phyloP scores from a whole-genome alignment of 495 filamentous ascomycete genomes.

The Polyplosphaeria fusca region DNA sequence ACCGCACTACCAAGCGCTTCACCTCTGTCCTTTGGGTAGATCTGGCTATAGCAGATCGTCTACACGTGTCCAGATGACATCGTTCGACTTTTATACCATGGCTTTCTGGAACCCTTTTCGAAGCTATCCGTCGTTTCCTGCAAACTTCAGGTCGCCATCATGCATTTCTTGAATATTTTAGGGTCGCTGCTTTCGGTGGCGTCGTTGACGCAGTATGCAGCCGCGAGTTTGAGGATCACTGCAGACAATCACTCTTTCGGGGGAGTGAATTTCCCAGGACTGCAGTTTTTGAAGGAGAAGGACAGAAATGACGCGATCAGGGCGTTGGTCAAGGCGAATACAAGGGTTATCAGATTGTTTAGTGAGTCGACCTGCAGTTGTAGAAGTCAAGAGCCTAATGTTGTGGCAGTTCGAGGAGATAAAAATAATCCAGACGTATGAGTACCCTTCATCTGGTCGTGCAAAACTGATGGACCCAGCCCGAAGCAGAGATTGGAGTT shows the following conservation, averaged over 20 bases:
- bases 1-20: conserved; percentile 1
- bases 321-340: conserved; percentile 22
- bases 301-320: conserved; percentile 21
- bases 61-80: conserved; percentile 30
- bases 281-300: conserved; percentile 20
- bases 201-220: conserved; percentile 11
- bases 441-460: neutral
- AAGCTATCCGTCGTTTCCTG: conserved; percentile 11
- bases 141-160: conserved; percentile 24
- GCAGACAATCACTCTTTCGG: conserved; percentile 28
- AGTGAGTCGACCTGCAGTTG: conserved; percentile 8
- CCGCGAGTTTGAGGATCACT: conserved; percentile 23
- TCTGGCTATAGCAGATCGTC: conserved; percentile 18
- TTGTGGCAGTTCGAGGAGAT: conserved; percentile 12
- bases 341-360: conserved; percentile 28
- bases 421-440: conserved; percentile 24
- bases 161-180: conserved; percentile 17
- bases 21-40: conserved; percentile 5
- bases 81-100: conserved; percentile 15
- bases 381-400: neutral
- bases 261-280: conserved; percentile 26
- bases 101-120: conserved; percentile 13
- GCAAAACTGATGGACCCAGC: conserved; percentile 9
- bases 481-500: conserved; percentile 18
- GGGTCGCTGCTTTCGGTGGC: conserved; percentile 9